Conservation (phyloP, 2,329 filamentous ascomycete species). For the Fusarium sp. region DNA sequence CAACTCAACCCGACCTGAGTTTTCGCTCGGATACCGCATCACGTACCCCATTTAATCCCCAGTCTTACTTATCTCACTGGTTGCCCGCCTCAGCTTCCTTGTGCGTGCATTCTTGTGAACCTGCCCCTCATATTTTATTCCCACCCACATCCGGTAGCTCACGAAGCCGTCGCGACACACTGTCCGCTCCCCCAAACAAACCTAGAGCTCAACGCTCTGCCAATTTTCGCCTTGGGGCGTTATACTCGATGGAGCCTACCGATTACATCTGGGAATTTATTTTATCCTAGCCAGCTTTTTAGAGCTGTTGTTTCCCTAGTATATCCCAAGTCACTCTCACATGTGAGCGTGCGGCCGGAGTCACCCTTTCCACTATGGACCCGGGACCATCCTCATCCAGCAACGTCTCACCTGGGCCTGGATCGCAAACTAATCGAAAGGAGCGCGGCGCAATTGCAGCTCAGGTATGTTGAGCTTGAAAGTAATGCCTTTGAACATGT, state of each 20-base stretch:
- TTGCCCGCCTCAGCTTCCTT: slow-evolving; percentile 35
- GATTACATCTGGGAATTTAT: slow-evolving; percentile 30
- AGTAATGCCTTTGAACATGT: background rate
- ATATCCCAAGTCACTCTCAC: slow-evolving; percentile 23
- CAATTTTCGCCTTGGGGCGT: slow-evolving; percentile 18
- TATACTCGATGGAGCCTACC: slow-evolving; percentile 46
- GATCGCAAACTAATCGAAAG: slow-evolving; percentile 54
- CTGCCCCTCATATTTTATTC: slow-evolving; percentile 41
- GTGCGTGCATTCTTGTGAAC: slow-evolving; percentile 38
- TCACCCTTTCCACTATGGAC: slow-evolving; percentile 46
- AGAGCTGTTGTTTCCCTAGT: slow-evolving; percentile 40
- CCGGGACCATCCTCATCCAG: slow-evolving; percentile 46
- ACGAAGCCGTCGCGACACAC: slow-evolving; percentile 34
- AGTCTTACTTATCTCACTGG: slow-evolving; percentile 32
- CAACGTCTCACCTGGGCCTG: slow-evolving; percentile 55
- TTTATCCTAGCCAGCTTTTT: slow-evolving; percentile 45
- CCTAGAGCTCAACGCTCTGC: slow-evolving; percentile 34
- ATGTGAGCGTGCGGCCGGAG: slow-evolving; percentile 42
- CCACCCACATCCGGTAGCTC: slow-evolving; percentile 35
- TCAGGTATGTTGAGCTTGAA: slow-evolving; percentile 51
- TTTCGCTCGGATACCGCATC: slow-evolving; percentile 35
- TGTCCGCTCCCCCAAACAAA: slow-evolving; percentile 23
- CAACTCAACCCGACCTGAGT: background rate
- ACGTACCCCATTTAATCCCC: slow-evolving; percentile 42
- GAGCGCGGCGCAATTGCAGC: slow-evolving; percentile 59